Base-by-base conservation (phyloP, 2,329 filamentous ascomycete genomes). In the Phialophora tarda region DNA sequence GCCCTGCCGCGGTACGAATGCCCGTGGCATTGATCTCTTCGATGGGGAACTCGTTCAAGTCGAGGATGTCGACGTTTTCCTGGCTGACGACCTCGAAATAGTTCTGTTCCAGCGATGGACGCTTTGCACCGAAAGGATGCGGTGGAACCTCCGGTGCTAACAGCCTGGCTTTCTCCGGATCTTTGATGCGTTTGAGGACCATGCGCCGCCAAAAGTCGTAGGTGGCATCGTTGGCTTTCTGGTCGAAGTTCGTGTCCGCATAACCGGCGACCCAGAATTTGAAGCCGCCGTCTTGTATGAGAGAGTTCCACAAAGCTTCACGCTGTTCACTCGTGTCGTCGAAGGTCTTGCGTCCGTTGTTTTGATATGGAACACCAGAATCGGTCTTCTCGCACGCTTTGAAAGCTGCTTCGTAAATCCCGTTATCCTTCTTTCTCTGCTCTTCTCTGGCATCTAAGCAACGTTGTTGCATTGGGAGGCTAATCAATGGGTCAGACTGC, bases 341-440 rank as follows among this genome's bases (percentile, higher is more conserved):
- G 58, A 85, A 85, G 0, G 85, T 86, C 41, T 83, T 82, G 64
- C 81, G 82, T 71, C 86, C 78, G 5, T 78, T 69, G 72, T 81
- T 85, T 69, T 85, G 83, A 67, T 86, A 89, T 7, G 80, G 74
- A 72, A 90, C 87, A 0, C 88, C 88, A 0, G 80, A 83, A 71
- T 86, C 88, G 47, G 75, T 84, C n/a, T 74, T 82, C 55, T 74
- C 63, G 2, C 86, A 60, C 1, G 56, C 63, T 41, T 65, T 65
- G 57, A 65, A 65, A 28, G 58, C 48, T 7, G 32, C 57, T 50
- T 65, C 63, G 30, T 65, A 65, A 7, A 51, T 6, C 14, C 63
- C 63, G 23, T 28, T 44, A 23, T 59, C 62, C 41, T 65, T 65
- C 48, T 61, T 60, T 1, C 71, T 71, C 21, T 84, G 76, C 71